Conservation (phyloP, 202 grass and related monocot species). For the Setaria viridis region DNA sequence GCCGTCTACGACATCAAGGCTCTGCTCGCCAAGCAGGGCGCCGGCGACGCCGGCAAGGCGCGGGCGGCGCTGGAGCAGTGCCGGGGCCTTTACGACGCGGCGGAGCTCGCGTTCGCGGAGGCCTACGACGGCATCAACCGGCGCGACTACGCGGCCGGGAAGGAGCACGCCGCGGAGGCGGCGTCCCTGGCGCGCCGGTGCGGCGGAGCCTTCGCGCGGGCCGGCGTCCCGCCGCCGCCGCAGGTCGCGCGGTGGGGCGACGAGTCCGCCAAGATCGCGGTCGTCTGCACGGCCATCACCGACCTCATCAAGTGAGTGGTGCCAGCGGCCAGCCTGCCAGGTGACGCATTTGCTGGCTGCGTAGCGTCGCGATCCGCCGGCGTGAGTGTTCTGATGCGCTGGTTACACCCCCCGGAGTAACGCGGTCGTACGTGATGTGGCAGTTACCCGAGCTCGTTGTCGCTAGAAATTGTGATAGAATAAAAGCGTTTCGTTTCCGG, state of each 20-base stretch:
- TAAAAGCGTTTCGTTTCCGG: neutral
- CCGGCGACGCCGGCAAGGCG: neutral
- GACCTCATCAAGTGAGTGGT: neutral
- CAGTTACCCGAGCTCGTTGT: neutral
- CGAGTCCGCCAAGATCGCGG: neutral
- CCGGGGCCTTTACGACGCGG: constrained; percentile 37
- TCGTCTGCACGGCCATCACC: constrained; percentile 26
- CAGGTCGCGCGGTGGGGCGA: constrained; percentile 17
- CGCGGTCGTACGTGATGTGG: neutral
- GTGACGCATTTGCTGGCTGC: neutral
- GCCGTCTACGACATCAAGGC: constrained; percentile 42
- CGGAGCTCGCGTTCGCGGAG: constrained; percentile 41
- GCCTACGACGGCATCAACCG: constrained; percentile 45
- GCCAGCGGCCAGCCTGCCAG: neutral
- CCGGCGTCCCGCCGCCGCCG: neutral
- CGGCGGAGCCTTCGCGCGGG: neutral
- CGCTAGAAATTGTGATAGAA: neutral
- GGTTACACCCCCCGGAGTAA: neutral
- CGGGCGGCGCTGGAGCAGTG: constrained; percentile 36
- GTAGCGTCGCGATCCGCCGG: neutral
- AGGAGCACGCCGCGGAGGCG: neutral
- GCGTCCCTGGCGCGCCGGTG: constrained; percentile 10
- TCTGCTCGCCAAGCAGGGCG: neutral
- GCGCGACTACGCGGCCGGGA: constrained; percentile 34
- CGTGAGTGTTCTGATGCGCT: neutral